phyloP scores from a whole-genome alignment of 2,329 filamentous ascomycete species.

The Fusarium mangiferae region DNA sequence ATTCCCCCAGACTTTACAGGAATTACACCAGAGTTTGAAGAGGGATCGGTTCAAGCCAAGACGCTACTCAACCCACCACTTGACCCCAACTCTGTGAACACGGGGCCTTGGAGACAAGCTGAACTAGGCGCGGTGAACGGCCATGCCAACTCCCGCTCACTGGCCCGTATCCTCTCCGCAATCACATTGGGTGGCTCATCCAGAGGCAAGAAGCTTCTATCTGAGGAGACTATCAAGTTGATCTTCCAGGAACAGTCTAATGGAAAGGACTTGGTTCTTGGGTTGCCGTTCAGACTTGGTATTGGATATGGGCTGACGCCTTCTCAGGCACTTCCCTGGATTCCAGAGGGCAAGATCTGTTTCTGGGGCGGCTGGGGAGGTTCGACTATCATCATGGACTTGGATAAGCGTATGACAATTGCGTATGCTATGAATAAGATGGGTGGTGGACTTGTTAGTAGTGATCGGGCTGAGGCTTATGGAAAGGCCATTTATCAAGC shows the following conservation, averaged over 20 bases:
- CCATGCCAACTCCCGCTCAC: not conserved
- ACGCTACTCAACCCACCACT: not conserved
- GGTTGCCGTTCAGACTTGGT: not conserved
- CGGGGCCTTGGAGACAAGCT: not conserved
- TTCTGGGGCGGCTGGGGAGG: constrained; percentile 1
- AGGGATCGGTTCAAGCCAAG: not conserved
- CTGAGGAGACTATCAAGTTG: not conserved
- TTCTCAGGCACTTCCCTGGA: not conserved
- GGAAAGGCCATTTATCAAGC: not conserved
- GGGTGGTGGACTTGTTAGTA: not conserved
- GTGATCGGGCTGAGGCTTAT: not conserved
- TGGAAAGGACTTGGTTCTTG: not conserved
- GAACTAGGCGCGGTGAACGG: not conserved
- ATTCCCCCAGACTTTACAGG: not conserved
- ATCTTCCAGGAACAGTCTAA: not conserved
- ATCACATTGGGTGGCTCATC: not conserved
- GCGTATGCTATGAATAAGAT: constrained; percentile 18
- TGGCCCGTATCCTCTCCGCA: not conserved
- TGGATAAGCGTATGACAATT: constrained; percentile 4
- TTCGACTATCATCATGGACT: not conserved
- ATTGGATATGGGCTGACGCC: not conserved
- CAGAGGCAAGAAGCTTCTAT: not conserved
- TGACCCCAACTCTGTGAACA: not conserved
- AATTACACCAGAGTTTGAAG: not conserved
- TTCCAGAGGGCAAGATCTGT: not conserved